Evolutionary conservation across 148 eudicot genomes (phyloP), one percentile per base, ranked within the genome.

Genomic region (Rhododendron ovatum): DNA sequence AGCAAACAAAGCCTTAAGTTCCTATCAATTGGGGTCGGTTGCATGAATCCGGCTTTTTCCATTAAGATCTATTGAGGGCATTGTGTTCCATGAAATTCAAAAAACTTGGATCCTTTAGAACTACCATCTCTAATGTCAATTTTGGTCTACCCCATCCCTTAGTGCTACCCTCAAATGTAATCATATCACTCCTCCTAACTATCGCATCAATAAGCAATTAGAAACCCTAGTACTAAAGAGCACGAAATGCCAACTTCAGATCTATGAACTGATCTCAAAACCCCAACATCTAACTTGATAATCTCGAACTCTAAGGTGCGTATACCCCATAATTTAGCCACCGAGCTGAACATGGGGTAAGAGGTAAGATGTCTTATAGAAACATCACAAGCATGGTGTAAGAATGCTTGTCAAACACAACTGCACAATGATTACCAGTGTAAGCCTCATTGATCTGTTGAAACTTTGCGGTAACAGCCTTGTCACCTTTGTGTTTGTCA

Each of bases 381-480:
- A 63, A 80, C 35, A 65, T 53, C 39, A 55, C 43, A 71, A 65
- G 84, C 30, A 69, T 41, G 51, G 12, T 14, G n/a, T 67, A 67
- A 45, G 20, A 57, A 33, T 75, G 83, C 71, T 77, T 55, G 35
- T 41, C n/a, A 77, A 84, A 50, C 59, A 75, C 75, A 12, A 39
- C 39, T 59, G 83, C 81, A 65, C 35, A 69, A 73, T 65, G 67
- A 78, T 84, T 86, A 93, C 95, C 94, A 63, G 85, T 87, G 47
- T 93, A 93, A 84, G 95, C 95, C 90, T 93, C 94, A 82, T 90
- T 92, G 51, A 92, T 93, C 86, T 88, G 91, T 87, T 92, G 95
- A 87, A 93, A 93, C 85, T 89, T 93, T 24, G 88, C 88, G 45
- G 95, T 93, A 78, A 87, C 89, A 83, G 82, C 89, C 84, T 41